Conservation (phyloP, 2,329 filamentous ascomycete species). For the Incumbomyces delicatus region DNA sequence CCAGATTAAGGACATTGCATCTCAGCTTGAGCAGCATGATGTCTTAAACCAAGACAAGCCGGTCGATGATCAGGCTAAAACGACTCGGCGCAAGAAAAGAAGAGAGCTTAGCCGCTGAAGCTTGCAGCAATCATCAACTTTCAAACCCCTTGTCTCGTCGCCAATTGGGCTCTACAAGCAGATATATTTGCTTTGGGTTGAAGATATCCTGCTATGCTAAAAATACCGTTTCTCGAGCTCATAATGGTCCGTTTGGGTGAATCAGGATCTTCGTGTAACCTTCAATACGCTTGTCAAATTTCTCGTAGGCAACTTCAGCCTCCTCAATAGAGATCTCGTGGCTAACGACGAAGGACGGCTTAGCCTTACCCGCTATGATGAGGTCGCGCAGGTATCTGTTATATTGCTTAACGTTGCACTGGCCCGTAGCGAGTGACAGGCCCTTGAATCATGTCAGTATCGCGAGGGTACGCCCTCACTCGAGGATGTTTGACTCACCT, state of each 20-base stretch:
- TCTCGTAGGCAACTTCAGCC: constrained; percentile 51
- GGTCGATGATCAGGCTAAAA: no score
- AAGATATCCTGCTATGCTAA: no score
- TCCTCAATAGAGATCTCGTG: constrained; percentile 56
- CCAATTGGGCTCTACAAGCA: no score
- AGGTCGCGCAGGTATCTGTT: constrained; percentile 57
- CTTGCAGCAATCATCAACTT: no score
- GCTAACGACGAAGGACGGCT: constrained; percentile 57
- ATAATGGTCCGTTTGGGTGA: constrained; percentile 47
- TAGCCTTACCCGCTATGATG: constrained; percentile 54
- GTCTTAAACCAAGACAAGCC: no score
- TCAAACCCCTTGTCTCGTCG: no score
- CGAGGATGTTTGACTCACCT: constrained; percentile 35
- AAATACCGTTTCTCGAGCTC: no score
- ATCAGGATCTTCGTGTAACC: constrained; percentile 61
- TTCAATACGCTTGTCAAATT: constrained; percentile 56
- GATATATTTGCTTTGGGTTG: no score
- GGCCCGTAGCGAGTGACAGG: constrained; percentile 50
- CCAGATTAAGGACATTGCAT: neutral
- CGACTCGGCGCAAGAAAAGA: no score
- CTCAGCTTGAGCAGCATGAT: neutral
- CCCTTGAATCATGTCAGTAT: constrained; percentile 33
- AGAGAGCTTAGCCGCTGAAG: no score
- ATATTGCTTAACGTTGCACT: constrained; percentile 61
- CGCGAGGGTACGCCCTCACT: neutral